Percentiles rank a stretch among this genome's conserved stretches.
phyloP scores from a whole-genome alignment of 768 basidiomycete genomes.

The Rickenella mellea region DNA sequence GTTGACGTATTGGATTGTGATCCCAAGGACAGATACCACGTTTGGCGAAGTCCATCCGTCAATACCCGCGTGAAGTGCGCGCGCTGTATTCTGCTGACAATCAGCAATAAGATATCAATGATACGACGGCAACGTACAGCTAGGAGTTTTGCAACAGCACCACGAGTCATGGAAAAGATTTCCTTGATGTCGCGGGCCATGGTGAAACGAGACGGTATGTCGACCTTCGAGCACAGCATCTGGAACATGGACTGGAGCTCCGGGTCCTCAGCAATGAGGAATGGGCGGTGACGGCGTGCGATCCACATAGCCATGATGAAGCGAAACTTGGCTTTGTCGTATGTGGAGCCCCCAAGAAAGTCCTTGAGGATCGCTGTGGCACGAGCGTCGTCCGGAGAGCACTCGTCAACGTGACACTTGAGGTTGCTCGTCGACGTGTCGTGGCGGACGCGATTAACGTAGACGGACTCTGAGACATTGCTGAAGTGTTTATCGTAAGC shows the following conservation, averaged over 20 bases:
- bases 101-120: not conserved
- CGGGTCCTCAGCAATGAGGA: constrained; percentile 7
- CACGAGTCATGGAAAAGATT: constrained; percentile 5
- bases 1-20: constrained; percentile 14
- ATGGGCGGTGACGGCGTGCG: constrained; percentile 11
- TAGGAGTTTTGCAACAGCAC: not conserved
- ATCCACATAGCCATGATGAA: constrained; percentile 8
- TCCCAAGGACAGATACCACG: constrained; percentile 18
- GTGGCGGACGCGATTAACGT: not conserved
- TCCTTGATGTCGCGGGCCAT: constrained; percentile 8
- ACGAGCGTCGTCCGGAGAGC: not conserved
- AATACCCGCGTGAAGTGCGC: constrained; percentile 16
- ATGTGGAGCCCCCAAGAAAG: constrained; percentile 6
- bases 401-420: not conserved
- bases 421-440: not conserved
- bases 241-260: constrained; percentile 7
- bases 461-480: not conserved
- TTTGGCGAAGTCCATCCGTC: constrained; percentile 23
- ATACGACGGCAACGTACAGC: not conserved
- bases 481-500: not conserved
- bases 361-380: not conserved
- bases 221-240: constrained; percentile 10
- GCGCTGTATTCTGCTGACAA: not conserved
- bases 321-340: constrained; percentile 5
- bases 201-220: constrained; percentile 7